Evolutionary conservation across 176 grass and related monocot genomes (phyloP), one percentile per base, ranked within the genome.

Genomic region (Lolium rigidum): DNA sequence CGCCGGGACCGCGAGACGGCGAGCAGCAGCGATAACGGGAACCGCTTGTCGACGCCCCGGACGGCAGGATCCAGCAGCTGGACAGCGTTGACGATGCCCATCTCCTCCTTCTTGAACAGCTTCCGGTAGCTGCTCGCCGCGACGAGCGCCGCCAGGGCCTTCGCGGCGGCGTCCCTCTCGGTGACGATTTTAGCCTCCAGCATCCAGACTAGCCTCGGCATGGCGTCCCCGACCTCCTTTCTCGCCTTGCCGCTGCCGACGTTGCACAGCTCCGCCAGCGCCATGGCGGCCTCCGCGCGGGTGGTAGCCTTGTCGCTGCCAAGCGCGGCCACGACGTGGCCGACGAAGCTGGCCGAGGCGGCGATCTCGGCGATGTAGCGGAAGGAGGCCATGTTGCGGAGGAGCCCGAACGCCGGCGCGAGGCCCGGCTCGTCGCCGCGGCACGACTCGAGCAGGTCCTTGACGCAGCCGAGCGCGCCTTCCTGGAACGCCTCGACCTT

Each of bases 401-500:
- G 78, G 60, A 98, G 86, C 1, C 91, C 91, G 25, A 98, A 87
- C 1, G 89, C 95, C 3, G 93, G 86, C 6, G 94, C 93, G 0
- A 95, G 88, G 11, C 84, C 90, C 13, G 55, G 88, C 75, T 82
- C 83, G 37, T 92, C 83, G 39, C 74, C 78, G 21, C 85, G 65
- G 79, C 46, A 18, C 44, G 77, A 77, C 61, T 98, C 93, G 26
- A 92, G 62, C 88, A 89, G 95, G 86, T 90, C 91, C 61, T 76
- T 92, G 77, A 95, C 86, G 86, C 80, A 94, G n/a, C 64, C 90
- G 35, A 98, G 87, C 10, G 83, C 89, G 54, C 91, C 95, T 13
- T 89, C 91, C 86, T 98, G 92, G 90, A 95, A 98, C 1, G 91
- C 88, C 3, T 92, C 86, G 0, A 98, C 92, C 73, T 89, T 94